These are phyloP conservation scores for Chimonanthus salicifolius DNA, from an alignment of 164 flowering plant species.

Conservation along the genomic window DNA sequence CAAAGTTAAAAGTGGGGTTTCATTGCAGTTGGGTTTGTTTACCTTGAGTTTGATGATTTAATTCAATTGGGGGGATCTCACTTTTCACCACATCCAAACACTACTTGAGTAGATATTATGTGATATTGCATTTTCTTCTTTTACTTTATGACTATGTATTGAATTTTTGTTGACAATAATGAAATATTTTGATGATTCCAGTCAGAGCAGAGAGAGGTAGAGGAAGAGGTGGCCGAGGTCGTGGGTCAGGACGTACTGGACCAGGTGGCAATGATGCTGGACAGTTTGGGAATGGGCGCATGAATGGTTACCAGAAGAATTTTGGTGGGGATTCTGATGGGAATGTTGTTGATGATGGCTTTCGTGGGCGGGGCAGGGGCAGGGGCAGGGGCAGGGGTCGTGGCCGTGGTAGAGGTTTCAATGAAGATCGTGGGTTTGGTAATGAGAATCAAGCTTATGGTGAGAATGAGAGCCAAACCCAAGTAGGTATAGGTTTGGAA, in stretches of 20 bases:
- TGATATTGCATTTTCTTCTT: no score
- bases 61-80: no score
- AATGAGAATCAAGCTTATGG: slow-evolving; percentile 12
- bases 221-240: slow-evolving; percentile 21
- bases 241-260: slow-evolving; percentile 12
- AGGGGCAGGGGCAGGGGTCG: slow-evolving; percentile 19
- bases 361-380: slow-evolving; percentile 16
- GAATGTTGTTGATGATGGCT: slow-evolving; percentile 6
- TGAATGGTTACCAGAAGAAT: slow-evolving; percentile 15
- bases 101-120: no score
- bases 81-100: no score
- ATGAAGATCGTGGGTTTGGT: slow-evolving; percentile 18
- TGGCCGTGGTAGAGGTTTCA: slow-evolving; percentile 17
- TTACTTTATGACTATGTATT: background rate
- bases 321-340: slow-evolving; percentile 14
- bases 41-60: no score
- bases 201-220: slow-evolving; percentile 18
- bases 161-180: background rate
- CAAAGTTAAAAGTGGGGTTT: no score
- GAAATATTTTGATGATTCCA: slow-evolving; percentile 3
- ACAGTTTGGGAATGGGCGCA: slow-evolving; percentile 9
- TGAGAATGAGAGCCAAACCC: slow-evolving; percentile 7
- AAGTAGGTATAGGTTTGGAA: slow-evolving; percentile 12
- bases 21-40: no score
- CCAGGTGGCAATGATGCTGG: slow-evolving; percentile 13